phyloP scores from a whole-genome alignment of 257 asterid species.

The Solanum dulcamara region DNA sequence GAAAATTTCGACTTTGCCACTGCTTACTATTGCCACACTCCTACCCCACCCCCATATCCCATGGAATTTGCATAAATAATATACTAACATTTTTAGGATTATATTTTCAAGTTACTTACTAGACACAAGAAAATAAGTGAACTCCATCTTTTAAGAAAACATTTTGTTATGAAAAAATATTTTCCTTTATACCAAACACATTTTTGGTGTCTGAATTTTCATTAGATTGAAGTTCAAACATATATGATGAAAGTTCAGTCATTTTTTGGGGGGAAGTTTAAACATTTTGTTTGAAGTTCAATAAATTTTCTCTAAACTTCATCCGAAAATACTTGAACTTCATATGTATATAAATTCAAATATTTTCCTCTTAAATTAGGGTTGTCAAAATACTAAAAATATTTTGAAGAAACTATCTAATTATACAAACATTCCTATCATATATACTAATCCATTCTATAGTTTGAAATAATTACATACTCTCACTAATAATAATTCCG shows the following conservation, averaged over 20 bases:
- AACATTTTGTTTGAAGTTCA: background rate
- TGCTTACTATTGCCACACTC: too few relatives aligned
- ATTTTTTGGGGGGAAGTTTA: too few relatives aligned
- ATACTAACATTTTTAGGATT: background rate
- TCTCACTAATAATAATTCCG: too few relatives aligned
- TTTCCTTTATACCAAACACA: background rate
- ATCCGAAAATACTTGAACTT: background rate
- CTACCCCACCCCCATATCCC: too few relatives aligned
- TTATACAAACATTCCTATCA: too few relatives aligned
- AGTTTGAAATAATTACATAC: too few relatives aligned
- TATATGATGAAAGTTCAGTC: background rate
- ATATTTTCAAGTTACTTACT: background rate
- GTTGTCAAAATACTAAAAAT: background rate
- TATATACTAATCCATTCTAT: too few relatives aligned
- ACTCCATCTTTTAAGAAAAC: background rate
- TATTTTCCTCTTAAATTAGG: background rate
- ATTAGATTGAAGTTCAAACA: background rate
- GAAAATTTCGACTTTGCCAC: too few relatives aligned
- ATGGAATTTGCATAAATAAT: background rate
- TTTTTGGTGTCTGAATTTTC: background rate
- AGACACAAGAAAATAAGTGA: background rate
- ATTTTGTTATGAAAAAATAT: too few relatives aligned
- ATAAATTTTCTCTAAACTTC: background rate
- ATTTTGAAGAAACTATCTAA: too few relatives aligned
- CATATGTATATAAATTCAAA: background rate